Evolutionary conservation across 345 rosid genomes (phyloP).

Genomic region (Odontarrhena argentea): DNA sequence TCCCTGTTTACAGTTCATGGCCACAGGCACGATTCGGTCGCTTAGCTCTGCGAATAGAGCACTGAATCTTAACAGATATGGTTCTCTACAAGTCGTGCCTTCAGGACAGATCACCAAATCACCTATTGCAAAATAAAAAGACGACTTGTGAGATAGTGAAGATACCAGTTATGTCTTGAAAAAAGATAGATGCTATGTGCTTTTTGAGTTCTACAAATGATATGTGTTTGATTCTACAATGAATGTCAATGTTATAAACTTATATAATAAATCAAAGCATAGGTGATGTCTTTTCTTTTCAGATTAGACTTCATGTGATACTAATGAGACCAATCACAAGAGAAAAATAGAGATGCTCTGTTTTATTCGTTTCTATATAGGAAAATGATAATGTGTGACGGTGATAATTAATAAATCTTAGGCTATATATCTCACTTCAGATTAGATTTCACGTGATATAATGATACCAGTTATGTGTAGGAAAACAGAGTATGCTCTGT

Average conservation of each 20-base stretch:
- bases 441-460: background rate
- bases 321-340: no score
- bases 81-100: conserved; percentile 95
- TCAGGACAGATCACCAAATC: conserved; percentile 96
- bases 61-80: conserved; percentile 77
- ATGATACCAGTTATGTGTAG: background rate
- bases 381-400: background rate
- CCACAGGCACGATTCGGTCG: conserved; percentile 95
- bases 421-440: background rate
- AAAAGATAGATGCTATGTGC: conserved; percentile 8
- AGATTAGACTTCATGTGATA: no score
- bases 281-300: no score
- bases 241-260: no score
- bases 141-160: background rate
- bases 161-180: background rate
- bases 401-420: background rate
- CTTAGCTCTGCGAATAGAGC: conserved; percentile 94
- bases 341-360: conserved; percentile 10
- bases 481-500: background rate
- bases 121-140: conserved; percentile 46
- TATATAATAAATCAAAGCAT: no score
- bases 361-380: background rate
- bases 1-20: conserved; percentile 77
- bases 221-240: no score
- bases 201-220: background rate